These are phyloP conservation scores for Triticum monococcum DNA, from an alignment of 176 grass and related monocot genomes.

Conservation along the genomic window DNA sequence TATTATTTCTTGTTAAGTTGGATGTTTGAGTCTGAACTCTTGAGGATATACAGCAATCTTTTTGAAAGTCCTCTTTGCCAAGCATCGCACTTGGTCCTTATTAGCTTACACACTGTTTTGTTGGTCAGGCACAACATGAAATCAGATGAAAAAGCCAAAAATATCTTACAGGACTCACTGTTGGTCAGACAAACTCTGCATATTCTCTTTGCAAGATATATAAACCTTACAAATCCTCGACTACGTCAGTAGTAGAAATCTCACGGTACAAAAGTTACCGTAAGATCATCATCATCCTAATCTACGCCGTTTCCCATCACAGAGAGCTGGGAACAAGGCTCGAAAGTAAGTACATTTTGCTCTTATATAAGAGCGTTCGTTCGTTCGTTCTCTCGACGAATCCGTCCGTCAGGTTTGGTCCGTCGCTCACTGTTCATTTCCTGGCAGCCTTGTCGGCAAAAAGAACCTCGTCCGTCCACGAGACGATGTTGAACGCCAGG, in stretches of 20 bases:
- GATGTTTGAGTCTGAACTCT: neutral
- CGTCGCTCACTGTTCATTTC: conserved; percentile 19
- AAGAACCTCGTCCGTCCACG: conserved; percentile 90
- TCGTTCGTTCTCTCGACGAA: neutral
- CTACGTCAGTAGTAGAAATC: conserved; percentile 42
- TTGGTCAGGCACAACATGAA: neutral
- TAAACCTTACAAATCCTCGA: conserved; percentile 21
- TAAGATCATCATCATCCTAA: conserved; percentile 24
- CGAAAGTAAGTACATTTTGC: neutral
- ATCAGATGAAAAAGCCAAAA: neutral
- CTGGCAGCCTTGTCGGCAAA: conserved; percentile 65
- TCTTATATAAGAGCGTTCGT: neutral
- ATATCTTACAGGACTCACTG: neutral
- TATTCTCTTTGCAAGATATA: conserved; percentile 8
- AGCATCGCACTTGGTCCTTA: neutral
- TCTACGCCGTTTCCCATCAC: conserved; percentile 17
- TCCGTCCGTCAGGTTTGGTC: neutral
- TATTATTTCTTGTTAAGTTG: neutral
- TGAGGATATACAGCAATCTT: neutral
- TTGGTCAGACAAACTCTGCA: conserved; percentile 31
- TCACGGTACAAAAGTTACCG: neutral
- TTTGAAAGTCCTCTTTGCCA: neutral
- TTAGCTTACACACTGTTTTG: neutral
- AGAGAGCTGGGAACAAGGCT: conserved; percentile 23
- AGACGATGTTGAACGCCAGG: conserved; percentile 88